Conservation (phyloP, 2,329 filamentous ascomycete species). For the Alternaria sp. region DNA sequence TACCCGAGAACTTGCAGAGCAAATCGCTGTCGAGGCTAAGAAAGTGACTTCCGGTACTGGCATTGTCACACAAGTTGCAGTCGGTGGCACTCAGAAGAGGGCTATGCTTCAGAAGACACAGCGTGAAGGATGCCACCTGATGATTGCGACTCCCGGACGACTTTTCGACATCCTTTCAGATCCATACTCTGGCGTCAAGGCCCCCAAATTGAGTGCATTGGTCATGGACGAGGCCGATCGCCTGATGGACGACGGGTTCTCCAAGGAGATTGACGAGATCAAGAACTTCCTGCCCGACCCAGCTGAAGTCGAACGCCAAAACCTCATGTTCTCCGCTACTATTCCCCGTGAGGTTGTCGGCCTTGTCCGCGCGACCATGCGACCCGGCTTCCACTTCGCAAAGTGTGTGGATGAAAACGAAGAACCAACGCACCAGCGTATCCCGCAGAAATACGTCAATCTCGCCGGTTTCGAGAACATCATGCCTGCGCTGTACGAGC, state of each 20-base stretch:
- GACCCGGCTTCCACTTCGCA: conserved; percentile 84
- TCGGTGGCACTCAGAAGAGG: conserved; percentile 86
- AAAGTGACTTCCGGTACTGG: conserved; percentile 72
- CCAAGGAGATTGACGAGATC: conserved; percentile 58
- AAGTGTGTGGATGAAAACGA: conserved; percentile 88
- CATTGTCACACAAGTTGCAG: conserved; percentile 77
- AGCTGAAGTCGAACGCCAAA: conserved; percentile 75
- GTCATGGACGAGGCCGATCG: conserved; percentile 74
- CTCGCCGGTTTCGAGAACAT: conserved; percentile 76
- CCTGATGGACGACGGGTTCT: conserved; percentile 67
- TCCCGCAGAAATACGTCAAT: conserved; percentile 80
- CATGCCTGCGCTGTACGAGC: conserved; percentile 78
- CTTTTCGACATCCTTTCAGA: conserved; percentile 83
- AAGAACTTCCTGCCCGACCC: conserved; percentile 67
- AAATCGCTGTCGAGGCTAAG: conserved; percentile 74
- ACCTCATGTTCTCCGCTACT: conserved; percentile 94
- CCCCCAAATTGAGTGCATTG: conserved; percentile 66
- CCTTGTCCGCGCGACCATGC: conserved; percentile 80
- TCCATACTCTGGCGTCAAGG: conserved; percentile 66
- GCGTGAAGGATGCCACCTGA: conserved; percentile 80
- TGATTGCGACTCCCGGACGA: conserved; percentile 90
- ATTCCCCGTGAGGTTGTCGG: conserved; percentile 83
- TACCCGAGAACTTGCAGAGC: conserved; percentile 69
- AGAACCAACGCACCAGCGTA: conserved; percentile 80
- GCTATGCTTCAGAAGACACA: conserved; percentile 73